phyloP scores from a whole-genome alignment of 2,329 filamentous ascomycete genomes.

The Lachnum nothofagi region DNA sequence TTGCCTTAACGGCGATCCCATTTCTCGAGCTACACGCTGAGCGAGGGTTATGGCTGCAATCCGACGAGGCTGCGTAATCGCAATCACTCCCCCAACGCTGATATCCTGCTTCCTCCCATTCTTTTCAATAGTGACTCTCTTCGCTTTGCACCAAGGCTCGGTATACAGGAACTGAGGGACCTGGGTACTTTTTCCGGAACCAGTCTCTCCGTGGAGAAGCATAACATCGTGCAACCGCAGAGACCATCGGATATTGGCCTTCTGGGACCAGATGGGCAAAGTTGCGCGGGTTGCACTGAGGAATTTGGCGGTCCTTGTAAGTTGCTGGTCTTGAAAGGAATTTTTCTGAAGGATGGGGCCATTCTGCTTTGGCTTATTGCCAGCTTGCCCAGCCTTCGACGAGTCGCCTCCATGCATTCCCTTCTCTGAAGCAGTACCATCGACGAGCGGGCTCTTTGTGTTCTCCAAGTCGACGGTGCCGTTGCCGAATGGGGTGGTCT shows the following conservation, averaged over 20 bases:
- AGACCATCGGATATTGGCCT: conserved; percentile 26
- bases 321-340: conserved; percentile 16
- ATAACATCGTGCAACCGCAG: conserved; percentile 57
- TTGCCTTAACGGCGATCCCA: conserved; percentile 60
- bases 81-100: conserved; percentile 71
- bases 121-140: conserved; percentile 45
- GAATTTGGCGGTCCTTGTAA: conserved; percentile 14
- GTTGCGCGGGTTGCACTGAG: conserved; percentile 25
- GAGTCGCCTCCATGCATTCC: not conserved
- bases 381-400: not conserved
- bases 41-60: conserved; percentile 92
- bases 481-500: conserved; percentile 12
- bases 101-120: conserved; percentile 39
- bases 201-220: conserved; percentile 86
- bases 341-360: not conserved
- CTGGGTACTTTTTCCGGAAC: conserved; percentile 95
- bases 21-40: conserved; percentile 78
- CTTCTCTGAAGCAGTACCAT: not conserved
- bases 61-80: conserved; percentile 88
- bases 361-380: conserved; percentile 4
- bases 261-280: conserved; percentile 31
- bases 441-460: not conserved
- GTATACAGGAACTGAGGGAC: conserved; percentile 81
- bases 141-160: conserved; percentile 72
- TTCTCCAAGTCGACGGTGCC: not conserved